Evolutionary conservation across 805 yeast species (phyloP).

Genomic region (Candida argentea): DNA sequence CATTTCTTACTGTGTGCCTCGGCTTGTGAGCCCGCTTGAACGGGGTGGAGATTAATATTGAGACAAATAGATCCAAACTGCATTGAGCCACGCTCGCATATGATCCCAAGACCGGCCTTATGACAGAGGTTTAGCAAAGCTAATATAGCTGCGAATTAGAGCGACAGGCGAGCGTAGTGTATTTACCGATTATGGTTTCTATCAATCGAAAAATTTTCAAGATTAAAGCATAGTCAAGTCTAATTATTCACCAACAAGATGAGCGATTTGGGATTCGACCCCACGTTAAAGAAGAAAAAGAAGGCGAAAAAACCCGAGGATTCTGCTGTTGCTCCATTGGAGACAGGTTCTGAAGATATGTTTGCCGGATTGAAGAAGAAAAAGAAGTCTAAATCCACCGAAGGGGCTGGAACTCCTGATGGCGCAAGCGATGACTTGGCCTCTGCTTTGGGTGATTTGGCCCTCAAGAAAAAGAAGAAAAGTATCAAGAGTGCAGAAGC

Average conservation of each 20-base stretch:
- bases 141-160: not conserved
- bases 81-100: no score
- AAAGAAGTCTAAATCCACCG: constrained; percentile 56
- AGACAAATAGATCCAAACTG: no score
- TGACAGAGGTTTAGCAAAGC: not conserved
- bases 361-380: constrained; percentile 68
- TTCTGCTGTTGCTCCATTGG: constrained; percentile 23
- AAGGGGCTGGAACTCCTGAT: constrained; percentile 9
- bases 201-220: constrained; percentile 5
- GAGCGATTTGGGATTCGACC: constrained; percentile 62
- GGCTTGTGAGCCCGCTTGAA: no score
- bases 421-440: constrained; percentile 23
- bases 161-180: not conserved
- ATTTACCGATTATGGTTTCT: no score
- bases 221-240: no score
- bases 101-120: no score
- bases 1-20: no score
- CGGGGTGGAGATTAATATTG: no score
- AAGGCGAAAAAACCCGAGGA: constrained; percentile 42
- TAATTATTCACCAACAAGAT: no score
- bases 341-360: constrained; percentile 42
- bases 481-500: constrained; percentile 43
- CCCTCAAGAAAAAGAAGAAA: constrained; percentile 72
- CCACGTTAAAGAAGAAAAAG: constrained; percentile 71
- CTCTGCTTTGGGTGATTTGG: constrained; percentile 29